Percentiles rank a stretch among this genome's conserved stretches.
phyloP scores from a whole-genome alignment of 1,284 basidiomycete species.

The Flammula alnicola region DNA sequence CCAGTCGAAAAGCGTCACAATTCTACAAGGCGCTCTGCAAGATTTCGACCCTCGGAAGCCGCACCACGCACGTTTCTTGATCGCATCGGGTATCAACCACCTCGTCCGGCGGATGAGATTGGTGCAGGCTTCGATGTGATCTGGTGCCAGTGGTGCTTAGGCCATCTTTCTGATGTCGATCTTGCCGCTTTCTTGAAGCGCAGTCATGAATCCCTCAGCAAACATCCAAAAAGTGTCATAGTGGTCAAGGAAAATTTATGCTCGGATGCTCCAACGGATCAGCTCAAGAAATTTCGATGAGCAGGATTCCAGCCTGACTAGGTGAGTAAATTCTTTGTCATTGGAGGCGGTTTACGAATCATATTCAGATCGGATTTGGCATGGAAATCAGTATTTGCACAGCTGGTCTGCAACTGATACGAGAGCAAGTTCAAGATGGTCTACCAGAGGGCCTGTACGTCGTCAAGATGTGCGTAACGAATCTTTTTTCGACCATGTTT shows the following conservation, averaged over 20 bases:
- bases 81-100: conserved; percentile 59
- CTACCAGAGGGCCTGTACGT: conserved; percentile 80
- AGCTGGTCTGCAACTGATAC: conserved; percentile 70
- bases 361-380: conserved; percentile 75
- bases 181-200: conserved; percentile 77
- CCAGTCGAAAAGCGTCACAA: conserved; percentile 76
- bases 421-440: conserved; percentile 77
- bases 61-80: conserved; percentile 51
- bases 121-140: conserved; percentile 74
- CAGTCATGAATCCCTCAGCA: conserved; percentile 58
- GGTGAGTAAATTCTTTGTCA: conserved; percentile 45
- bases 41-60: conserved; percentile 64
- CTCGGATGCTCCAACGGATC: conserved; percentile 56
- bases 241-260: conserved; percentile 95
- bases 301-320: conserved; percentile 87
- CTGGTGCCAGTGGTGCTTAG: conserved; percentile 96
- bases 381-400: conserved; percentile 78
- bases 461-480: conserved; percentile 76
- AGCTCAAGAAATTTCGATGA: conserved; percentile 78
- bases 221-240: conserved; percentile 59
- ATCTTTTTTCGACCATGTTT: conserved; percentile 9
- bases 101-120: conserved; percentile 45
- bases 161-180: conserved; percentile 82
- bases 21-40: conserved; percentile 81
- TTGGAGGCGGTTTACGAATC: conserved; percentile 4